Evolutionary conservation across 352 stramenopile species (phyloP).

Genomic region (Phytophthora litchii): DNA sequence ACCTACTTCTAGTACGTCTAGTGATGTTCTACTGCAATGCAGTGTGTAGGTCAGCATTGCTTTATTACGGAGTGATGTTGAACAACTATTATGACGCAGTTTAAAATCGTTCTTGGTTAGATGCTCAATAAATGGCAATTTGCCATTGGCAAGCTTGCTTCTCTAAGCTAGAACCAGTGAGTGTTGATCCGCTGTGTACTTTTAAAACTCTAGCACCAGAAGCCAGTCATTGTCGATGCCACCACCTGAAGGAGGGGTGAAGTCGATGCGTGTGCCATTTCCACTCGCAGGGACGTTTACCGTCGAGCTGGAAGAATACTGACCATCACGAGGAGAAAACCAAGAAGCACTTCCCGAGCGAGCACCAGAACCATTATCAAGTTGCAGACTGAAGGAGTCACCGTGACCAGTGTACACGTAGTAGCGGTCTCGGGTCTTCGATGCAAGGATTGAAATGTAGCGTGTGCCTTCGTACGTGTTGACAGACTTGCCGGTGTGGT

Average conservation of each 20-base stretch:
- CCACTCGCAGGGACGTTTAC: slow-evolving; percentile 2
- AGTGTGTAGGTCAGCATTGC: too few species aligned
- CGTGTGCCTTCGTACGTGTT: slow-evolving; percentile 21
- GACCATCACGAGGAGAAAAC: slow-evolving; percentile 19
- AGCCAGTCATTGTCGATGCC: slow-evolving; percentile 15
- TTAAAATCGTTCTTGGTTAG: too few species aligned
- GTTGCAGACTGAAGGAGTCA: slow-evolving; percentile 18
- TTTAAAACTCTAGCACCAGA: slow-evolving; percentile 15
- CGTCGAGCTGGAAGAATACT: slow-evolving; percentile 7
- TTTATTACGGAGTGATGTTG: too few species aligned
- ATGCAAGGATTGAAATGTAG: slow-evolving; percentile 28
- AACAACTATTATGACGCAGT: too few species aligned
- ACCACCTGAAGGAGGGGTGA: slow-evolving; percentile 8
- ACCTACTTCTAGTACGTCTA: too few species aligned
- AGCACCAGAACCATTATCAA: slow-evolving; percentile 1
- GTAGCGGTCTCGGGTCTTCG: slow-evolving; percentile 11
- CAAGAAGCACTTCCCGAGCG: slow-evolving; percentile 9
- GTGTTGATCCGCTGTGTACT: too few species aligned
- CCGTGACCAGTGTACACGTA: slow-evolving; percentile 17
- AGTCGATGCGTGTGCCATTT: slow-evolving; percentile 3
- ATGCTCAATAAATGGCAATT: too few species aligned
- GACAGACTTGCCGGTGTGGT: slow-evolving; percentile 16
- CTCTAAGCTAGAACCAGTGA: too few species aligned
- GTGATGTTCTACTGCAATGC: too few species aligned
- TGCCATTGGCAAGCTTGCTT: too few species aligned